A percentile compares a stretch with the other conserved stretches of the same genome.
These are phyloP conservation scores for Penicillium sclerotigenum DNA, from an alignment of 2,329 filamentous ascomycete genomes.

Conservation along the genomic window DNA sequence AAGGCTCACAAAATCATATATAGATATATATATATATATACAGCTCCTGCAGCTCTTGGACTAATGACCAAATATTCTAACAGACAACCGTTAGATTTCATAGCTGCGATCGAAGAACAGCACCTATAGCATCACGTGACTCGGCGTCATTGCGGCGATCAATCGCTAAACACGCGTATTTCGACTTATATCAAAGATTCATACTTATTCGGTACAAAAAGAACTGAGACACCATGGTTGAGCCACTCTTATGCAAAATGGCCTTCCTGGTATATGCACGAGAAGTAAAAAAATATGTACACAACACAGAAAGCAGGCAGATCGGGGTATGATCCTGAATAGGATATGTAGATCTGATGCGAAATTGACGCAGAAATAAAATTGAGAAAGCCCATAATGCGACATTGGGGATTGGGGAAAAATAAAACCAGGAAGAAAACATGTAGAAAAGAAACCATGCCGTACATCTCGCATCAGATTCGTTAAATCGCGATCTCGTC, in stretches of 20 bases:
- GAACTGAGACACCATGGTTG: background rate
- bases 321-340: constrained; percentile 18
- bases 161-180: background rate
- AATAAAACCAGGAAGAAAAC: constrained; percentile 3
- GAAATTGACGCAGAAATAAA: constrained; percentile 10
- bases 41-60: background rate
- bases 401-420: constrained; percentile 15
- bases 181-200: background rate
- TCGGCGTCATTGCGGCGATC: background rate
- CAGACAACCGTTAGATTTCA: background rate
- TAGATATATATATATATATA: background rate
- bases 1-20: background rate
- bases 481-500: constrained; percentile 30
- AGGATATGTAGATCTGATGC: constrained; percentile 7
- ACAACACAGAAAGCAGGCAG: constrained; percentile 25
- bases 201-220: background rate
- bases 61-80: constrained; percentile 2
- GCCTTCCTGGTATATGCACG: constrained; percentile 27
- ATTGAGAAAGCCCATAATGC: constrained; percentile 14
- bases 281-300: constrained; percentile 31
- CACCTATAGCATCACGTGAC: constrained; percentile 20
- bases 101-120: constrained; percentile 18
- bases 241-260: background rate
- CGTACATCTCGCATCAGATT: constrained; percentile 37
- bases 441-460: constrained; percentile 21